Evolutionary conservation across 352 stramenopile species (phyloP).

Genomic region (Phytophthora hibernalis): DNA sequence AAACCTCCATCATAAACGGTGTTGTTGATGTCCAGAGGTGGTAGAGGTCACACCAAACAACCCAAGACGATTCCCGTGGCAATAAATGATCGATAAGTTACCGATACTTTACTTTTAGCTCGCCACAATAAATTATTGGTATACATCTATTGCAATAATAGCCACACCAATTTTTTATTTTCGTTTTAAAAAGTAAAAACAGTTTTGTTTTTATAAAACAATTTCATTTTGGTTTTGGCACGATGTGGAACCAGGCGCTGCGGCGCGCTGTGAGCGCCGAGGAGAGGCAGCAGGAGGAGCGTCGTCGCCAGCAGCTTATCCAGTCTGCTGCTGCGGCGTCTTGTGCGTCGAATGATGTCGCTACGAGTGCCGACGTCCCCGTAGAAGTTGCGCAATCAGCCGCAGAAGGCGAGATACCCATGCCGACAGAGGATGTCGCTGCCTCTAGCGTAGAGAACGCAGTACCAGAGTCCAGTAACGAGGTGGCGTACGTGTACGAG

Average conservation of each 20-base stretch:
- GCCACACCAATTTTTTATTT: too few relatives aligned
- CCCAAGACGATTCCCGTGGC: too few relatives aligned
- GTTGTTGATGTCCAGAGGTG: too few relatives aligned
- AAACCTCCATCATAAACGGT: too few relatives aligned
- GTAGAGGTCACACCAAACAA: too few relatives aligned
- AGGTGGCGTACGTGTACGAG: slow-evolving; percentile 29
- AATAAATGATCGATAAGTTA: too few relatives aligned
- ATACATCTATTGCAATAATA: too few relatives aligned
- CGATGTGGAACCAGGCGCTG: slow-evolving; percentile 49
- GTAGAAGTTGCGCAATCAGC: slow-evolving; percentile 14
- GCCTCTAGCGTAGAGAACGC: background rate
- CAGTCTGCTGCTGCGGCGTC: slow-evolving; percentile 15
- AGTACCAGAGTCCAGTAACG: background rate
- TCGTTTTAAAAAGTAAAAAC: too few relatives aligned
- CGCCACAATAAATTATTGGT: too few relatives aligned
- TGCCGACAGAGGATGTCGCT: background rate
- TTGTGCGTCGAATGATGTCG: slow-evolving; percentile 7
- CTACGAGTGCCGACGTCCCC: background rate
- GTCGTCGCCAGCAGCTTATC: slow-evolving; percentile 34
- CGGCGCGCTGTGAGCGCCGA: slow-evolving; percentile 40
- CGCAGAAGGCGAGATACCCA: slow-evolving; percentile 3
- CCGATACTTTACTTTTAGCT: too few relatives aligned
- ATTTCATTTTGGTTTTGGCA: too few relatives aligned
- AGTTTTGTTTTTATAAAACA: too few relatives aligned
- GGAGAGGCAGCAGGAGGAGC: slow-evolving; percentile 35